phyloP scores from a whole-genome alignment of 306 rosid species.

The Elaeagnus macrophylla region DNA sequence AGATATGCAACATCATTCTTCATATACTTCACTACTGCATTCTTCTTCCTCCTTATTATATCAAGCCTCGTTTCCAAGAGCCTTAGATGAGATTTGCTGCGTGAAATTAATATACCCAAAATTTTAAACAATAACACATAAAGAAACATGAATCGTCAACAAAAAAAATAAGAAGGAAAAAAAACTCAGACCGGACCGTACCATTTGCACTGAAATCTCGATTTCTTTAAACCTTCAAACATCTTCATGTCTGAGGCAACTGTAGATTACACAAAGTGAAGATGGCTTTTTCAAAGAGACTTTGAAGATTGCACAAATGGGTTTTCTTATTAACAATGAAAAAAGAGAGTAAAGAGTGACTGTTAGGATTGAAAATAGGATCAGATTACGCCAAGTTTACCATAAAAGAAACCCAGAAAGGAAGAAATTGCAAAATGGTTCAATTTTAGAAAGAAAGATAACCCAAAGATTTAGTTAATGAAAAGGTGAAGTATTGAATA shows the following conservation, averaged over 20 bases:
- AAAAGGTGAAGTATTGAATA: no score
- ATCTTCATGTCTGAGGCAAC: slow-evolving; percentile 26
- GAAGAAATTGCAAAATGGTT: slow-evolving; percentile 25
- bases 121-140: slow-evolving; percentile 8
- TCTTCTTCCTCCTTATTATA: slow-evolving; percentile 36
- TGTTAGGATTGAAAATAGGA: slow-evolving; percentile 3
- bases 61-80: slow-evolving; percentile 38
- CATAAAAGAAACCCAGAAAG: slow-evolving; percentile 31
- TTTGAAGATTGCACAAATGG: slow-evolving; percentile 14
- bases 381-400: slow-evolving; percentile 42
- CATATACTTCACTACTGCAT: slow-evolving; percentile 34
- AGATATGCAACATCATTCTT: slow-evolving; percentile 64
- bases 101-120: slow-evolving; percentile 7
- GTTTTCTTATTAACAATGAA: slow-evolving; percentile 13
- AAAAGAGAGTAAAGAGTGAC: slow-evolving; percentile 23
- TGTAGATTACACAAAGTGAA: background rate
- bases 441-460: background rate
- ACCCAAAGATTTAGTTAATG: no score
- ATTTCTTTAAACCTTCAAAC: slow-evolving; percentile 49
- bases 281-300: background rate
- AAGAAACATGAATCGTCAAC: slow-evolving; percentile 1
- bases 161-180: background rate
- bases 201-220: slow-evolving; percentile 61
- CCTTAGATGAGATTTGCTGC: slow-evolving; percentile 51
- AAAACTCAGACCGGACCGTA: slow-evolving; percentile 3